A percentile compares a stretch with the other conserved stretches of the same genome.
Evolutionary conservation across 2,329 filamentous ascomycete species (phyloP).

Genomic region (Calcarisporium arbuscula): DNA sequence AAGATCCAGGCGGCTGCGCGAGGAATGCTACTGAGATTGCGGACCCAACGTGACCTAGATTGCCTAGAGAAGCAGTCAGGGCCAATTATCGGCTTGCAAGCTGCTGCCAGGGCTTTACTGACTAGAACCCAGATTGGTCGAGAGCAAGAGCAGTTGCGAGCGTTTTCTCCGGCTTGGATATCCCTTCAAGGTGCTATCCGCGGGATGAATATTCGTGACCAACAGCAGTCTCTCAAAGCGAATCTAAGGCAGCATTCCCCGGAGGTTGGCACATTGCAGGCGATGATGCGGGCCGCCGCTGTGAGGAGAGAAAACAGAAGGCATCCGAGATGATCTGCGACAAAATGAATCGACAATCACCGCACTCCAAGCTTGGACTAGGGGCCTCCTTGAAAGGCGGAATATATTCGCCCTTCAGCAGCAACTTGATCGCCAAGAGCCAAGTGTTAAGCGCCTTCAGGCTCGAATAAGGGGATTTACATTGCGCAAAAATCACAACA

Average conservation of each 20-base stretch:
- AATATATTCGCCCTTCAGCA: slow-evolving; percentile 42
- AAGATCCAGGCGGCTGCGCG: slow-evolving; percentile 61
- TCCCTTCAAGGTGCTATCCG: slow-evolving; percentile 35
- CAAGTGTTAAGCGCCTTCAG: slow-evolving; percentile 58
- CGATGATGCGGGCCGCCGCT: slow-evolving; percentile 47
- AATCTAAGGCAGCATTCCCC: slow-evolving; percentile 40
- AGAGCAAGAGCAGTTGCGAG: slow-evolving; percentile 45
- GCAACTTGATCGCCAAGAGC: slow-evolving; percentile 51
- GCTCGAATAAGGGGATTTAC: slow-evolving; percentile 59
- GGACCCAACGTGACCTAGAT: slow-evolving; percentile 46
- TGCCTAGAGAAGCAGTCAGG: slow-evolving; percentile 44
- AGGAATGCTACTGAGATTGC: slow-evolving; percentile 57
- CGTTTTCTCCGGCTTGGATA: slow-evolving; percentile 43
- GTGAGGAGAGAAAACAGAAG: slow-evolving; percentile 44
- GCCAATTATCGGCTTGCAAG: slow-evolving; percentile 54
- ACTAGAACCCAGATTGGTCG: slow-evolving; percentile 46
- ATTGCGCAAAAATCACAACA: slow-evolving; percentile 52
- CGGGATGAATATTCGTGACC: slow-evolving; percentile 41
- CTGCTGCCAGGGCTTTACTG: slow-evolving; percentile 57
- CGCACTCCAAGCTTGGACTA: slow-evolving; percentile 51
- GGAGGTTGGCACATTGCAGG: slow-evolving; percentile 42
- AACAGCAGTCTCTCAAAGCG: slow-evolving; percentile 36
- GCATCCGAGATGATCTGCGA: slow-evolving; percentile 41
- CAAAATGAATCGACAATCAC: slow-evolving; percentile 39
- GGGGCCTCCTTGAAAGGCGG: slow-evolving; percentile 55